These are phyloP conservation scores for Spergularia marina DNA, from an alignment of 148 eudicot genomes.

Conservation along the genomic window DNA sequence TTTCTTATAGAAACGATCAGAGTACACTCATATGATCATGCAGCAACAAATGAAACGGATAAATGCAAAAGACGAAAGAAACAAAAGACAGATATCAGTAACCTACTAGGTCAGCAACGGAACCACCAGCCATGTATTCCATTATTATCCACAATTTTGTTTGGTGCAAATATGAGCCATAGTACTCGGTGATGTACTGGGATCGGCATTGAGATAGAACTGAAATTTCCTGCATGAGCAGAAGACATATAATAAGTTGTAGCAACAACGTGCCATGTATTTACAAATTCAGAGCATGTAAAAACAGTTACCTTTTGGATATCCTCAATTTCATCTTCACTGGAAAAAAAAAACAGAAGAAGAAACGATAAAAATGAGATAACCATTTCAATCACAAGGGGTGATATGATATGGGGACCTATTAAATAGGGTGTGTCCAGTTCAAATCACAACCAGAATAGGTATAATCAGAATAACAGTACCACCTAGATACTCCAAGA, in stretches of 20 bases:
- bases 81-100: slow-evolving; percentile 24
- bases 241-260: neutral
- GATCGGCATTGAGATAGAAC: slow-evolving; percentile 92
- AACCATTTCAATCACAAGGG: neutral
- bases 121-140: slow-evolving; percentile 99
- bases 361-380: slow-evolving; percentile 4
- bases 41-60: neutral
- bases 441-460: no score
- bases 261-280: neutral
- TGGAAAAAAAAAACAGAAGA: slow-evolving; percentile 30
- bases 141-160: slow-evolving; percentile 91
- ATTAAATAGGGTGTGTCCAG: no score
- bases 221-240: slow-evolving; percentile 77
- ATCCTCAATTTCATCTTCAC: slow-evolving; percentile 98
- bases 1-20: no score
- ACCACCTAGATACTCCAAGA: no score
- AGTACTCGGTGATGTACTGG: slow-evolving; percentile 89
- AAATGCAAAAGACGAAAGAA: neutral
- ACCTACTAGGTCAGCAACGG: slow-evolving; percentile 96
- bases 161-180: slow-evolving; percentile 84
- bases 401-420: no score
- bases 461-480: no score
- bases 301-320: slow-evolving; percentile 71
- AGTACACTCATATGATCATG: neutral
- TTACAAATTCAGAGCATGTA: neutral